Conservation (phyloP, 257 asterid genomes). For the Capsicum baccatum region DNA sequence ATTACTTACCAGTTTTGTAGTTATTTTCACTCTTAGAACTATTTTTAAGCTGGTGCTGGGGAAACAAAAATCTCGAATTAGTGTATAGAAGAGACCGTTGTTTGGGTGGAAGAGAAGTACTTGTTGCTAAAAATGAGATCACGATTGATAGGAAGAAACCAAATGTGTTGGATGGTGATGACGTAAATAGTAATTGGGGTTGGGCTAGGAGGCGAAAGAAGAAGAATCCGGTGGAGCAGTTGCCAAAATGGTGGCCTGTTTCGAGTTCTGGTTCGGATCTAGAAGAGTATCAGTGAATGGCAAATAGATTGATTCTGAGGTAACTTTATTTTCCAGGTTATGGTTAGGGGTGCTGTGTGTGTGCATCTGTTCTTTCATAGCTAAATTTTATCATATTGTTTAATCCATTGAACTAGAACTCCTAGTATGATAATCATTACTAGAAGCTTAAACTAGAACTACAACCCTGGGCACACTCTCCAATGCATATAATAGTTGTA, state of each 20-base stretch:
- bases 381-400: too few species aligned
- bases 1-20: conserved; percentile 51
- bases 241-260: conserved; percentile 95
- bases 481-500: too few species aligned
- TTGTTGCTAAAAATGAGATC: conserved; percentile 63
- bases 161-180: conserved; percentile 31
- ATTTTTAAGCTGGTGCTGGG: conserved; percentile 41
- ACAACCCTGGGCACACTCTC: too few species aligned
- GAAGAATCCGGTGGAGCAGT: conserved; percentile 40
- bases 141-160: conserved; percentile 34
- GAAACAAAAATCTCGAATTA: conserved; percentile 46
- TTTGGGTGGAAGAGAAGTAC: conserved; percentile 88
- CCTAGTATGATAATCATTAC: too few species aligned
- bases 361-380: too few species aligned
- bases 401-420: too few species aligned
- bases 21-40: conserved; percentile 48
- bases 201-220: conserved; percentile 42
- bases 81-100: conserved; percentile 88
- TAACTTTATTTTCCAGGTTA: too few species aligned
- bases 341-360: too few species aligned
- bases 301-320: too few species aligned
- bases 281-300: conserved; percentile 73
- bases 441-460: too few species aligned
- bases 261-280: conserved; percentile 37
- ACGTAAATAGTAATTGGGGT: conserved; percentile 15